A percentile compares a stretch with the other conserved stretches of the same genome.
Evolutionary conservation across 257 asterid species (phyloP).

Genomic region (Cruciata laevipes): DNA sequence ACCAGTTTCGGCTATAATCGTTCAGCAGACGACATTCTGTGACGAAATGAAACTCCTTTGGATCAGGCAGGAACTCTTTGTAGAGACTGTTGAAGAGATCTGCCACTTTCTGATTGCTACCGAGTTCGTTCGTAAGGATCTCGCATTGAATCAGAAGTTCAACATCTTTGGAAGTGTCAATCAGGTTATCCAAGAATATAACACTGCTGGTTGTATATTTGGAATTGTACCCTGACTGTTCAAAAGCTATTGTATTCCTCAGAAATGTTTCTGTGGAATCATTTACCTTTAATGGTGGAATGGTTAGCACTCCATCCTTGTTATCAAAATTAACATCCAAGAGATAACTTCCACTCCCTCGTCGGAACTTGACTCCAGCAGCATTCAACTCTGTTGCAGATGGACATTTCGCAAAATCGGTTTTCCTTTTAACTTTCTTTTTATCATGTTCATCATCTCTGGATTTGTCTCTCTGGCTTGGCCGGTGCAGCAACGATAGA

Average conservation of each 20-base stretch:
- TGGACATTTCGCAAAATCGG: constrained; percentile 20
- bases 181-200: constrained; percentile 29
- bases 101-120: constrained; percentile 16
- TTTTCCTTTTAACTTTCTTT: not conserved
- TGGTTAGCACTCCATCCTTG: constrained; percentile 5
- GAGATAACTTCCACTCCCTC: constrained; percentile 1
- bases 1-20: constrained; percentile 17
- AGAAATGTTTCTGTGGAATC: constrained; percentile 24
- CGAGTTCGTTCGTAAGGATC: constrained; percentile 16
- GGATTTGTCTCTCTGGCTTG: not conserved
- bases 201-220: constrained; percentile 24
- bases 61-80: constrained; percentile 21
- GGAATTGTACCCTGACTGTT: constrained; percentile 19
- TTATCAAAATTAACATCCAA: constrained; percentile 18
- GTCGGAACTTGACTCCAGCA: constrained; percentile 25
- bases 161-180: constrained; percentile 24
- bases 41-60: constrained; percentile 19
- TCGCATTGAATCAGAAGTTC: constrained; percentile 10
- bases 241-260: constrained; percentile 25
- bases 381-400: constrained; percentile 21
- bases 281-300: constrained; percentile 19
- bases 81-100: constrained; percentile 27
- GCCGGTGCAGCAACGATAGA: constrained; percentile 17
- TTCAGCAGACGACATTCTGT: constrained; percentile 11
- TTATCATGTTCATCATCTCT: not conserved